Percentiles rank a stretch among this genome's conserved stretches.
Evolutionary conservation across 192 early-diverging fungal species (phyloP).

Genomic region (Coemansia sp.): DNA sequence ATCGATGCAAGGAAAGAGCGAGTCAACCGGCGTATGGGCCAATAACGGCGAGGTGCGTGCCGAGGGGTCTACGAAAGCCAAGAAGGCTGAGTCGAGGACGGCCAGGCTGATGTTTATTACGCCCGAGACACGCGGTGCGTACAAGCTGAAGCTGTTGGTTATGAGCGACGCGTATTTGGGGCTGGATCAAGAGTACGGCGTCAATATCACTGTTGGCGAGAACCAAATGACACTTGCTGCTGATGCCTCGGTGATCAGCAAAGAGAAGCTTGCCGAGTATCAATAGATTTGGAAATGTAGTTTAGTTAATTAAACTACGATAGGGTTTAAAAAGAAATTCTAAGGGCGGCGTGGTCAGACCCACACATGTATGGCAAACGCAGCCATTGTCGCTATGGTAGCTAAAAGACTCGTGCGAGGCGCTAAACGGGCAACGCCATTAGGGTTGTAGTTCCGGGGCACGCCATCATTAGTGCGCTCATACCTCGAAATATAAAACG

Average conservation of each 20-base stretch:
- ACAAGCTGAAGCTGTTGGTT: constrained; percentile 59
- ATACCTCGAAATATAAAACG: constrained; percentile 51
- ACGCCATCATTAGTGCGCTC: constrained; percentile 54
- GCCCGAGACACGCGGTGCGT: constrained; percentile 61
- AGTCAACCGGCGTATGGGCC: constrained; percentile 11
- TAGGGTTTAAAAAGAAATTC: neutral
- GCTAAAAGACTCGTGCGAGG: constrained; percentile 12
- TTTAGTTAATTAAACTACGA: neutral
- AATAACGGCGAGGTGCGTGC: constrained; percentile 2
- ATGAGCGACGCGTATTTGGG: constrained; percentile 81
- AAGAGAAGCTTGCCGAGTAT: constrained; percentile 37
- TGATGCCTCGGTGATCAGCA: constrained; percentile 31
- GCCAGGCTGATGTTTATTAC: constrained; percentile 62
- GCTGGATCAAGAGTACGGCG: constrained; percentile 62
- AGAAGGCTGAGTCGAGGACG: constrained; percentile 4
- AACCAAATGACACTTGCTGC: constrained; percentile 23
- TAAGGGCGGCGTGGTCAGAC: neutral
- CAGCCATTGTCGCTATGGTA: constrained; percentile 17
- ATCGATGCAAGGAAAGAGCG: constrained; percentile 58
- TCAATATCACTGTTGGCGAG: constrained; percentile 42
- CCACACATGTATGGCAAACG: constrained; percentile 3
- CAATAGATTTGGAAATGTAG: constrained; percentile 12
- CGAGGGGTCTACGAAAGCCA: neutral
- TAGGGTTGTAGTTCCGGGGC: constrained; percentile 50
- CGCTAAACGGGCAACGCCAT: constrained; percentile 17